Evolutionary conservation across 768 basidiomycete species (phyloP), one percentile per base, ranked within the genome.

Genomic region (Cystobasidium ongulense): DNA sequence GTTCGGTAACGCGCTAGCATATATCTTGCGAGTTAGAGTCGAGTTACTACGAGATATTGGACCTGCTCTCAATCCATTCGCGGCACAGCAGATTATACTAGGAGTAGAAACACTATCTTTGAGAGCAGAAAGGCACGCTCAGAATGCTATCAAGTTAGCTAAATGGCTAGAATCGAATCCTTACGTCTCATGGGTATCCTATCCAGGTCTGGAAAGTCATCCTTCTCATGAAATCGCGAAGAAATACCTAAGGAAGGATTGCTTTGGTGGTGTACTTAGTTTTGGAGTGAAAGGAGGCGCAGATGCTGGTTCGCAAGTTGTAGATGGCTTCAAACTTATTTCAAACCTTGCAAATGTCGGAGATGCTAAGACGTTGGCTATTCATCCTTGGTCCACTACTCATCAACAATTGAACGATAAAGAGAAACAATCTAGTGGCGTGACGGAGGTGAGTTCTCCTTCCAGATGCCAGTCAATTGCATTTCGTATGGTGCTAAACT

Each of bases 371-470:
- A 90, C 88, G 7, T 85, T 91, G 18, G 88, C 89, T 46, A 89
- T 91, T 73, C 76, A 89, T 78, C 89, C 90, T 0, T 88, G 87
- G 3, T 85, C 86, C 27, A 90, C 90, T 27, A 91, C 90, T 0
- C 90, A 92, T 78, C 83, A 86, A 43, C 89, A 90, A 80, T 82
- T 90, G 61, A 84, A 83, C 0, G 82, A 81, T 25, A 86, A 84
- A 68, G 90, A 91, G 78, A 87, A 87, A 77, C 74, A 84, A 11
- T 81, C 84, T 5, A 84, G 87, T n/a, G 90, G 90, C 7, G 89
- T 90, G 11, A 87, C 88, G 57, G 31, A 36, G 57, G 57, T 59
- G 33, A 27, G 57, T 31, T 27, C 5, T 29, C 57, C 29, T 27
- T 31, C 29, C 5, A 3, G 25, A 59, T 29, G 57, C 52, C 8